Evolutionary conservation across 306 rosid species (phyloP).

Genomic region (Fragaria iinumae): DNA sequence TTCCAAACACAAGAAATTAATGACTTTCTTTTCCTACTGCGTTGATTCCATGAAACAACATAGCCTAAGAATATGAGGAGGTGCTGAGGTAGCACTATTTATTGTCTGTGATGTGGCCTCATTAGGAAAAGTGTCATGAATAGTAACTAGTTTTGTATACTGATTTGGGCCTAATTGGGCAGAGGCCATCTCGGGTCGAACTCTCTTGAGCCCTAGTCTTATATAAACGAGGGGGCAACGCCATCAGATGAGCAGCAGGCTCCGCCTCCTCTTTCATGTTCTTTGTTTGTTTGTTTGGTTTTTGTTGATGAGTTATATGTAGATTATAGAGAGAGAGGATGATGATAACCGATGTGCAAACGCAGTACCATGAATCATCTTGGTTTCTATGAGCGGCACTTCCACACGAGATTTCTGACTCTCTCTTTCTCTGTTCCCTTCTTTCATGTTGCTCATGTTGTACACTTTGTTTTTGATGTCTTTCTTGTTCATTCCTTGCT

Average conservation of each 20-base stretch:
- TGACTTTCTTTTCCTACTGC: too few species aligned
- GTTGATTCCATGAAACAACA: too few species aligned
- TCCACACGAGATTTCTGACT: slow-evolving; percentile 25
- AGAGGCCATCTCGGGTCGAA: background rate
- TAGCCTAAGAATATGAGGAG: too few species aligned
- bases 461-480: background rate
- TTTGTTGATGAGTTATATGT: background rate
- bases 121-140: too few species aligned
- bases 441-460: too few species aligned
- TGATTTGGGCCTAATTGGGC: background rate
- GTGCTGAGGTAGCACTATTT: too few species aligned
- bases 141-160: too few species aligned
- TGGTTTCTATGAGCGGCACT: slow-evolving; percentile 23
- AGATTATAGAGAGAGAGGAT: background rate
- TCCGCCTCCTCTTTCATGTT: background rate
- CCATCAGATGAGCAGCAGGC: background rate
- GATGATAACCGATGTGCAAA: slow-evolving; percentile 23
- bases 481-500: background rate
- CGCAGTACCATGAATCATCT: slow-evolving; percentile 17
- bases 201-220: background rate
- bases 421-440: background rate
- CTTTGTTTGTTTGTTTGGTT: background rate
- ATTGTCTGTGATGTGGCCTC: too few species aligned
- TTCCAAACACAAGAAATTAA: too few species aligned
- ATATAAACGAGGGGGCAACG: background rate